phyloP scores from a whole-genome alignment of 2,329 filamentous ascomycete genomes.

The Penicillium palitans region DNA sequence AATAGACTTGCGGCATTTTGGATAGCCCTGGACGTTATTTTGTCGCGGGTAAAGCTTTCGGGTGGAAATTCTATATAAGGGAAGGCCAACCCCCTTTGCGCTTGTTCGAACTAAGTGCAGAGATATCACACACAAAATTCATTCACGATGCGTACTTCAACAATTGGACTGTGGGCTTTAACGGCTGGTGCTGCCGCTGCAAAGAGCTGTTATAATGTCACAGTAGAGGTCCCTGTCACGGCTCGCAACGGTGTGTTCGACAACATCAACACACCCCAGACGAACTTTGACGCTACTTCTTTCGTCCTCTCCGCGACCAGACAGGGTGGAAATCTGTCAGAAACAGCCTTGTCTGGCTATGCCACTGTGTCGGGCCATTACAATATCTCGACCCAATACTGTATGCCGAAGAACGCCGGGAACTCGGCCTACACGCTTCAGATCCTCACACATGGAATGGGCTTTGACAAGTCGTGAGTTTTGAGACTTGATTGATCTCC shows the following conservation, averaged over 20 bases:
- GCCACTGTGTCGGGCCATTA: conserved; percentile 17
- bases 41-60: not conserved
- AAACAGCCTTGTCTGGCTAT: conserved; percentile 19
- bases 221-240: conserved; percentile 6
- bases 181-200: conserved; percentile 1
- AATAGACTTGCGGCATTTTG: not conserved
- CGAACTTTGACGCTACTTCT: conserved; percentile 17
- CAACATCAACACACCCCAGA: conserved; percentile 16
- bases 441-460: conserved; percentile 43
- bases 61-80: conserved; percentile 1
- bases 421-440: conserved; percentile 27
- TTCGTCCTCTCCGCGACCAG: conserved; percentile 13
- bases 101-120: not conserved
- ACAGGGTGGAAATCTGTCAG: conserved; percentile 18
- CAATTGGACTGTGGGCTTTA: conserved; percentile 9
- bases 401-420: conserved; percentile 5
- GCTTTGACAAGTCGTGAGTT: conserved; percentile 34
- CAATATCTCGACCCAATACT: conserved; percentile 19
- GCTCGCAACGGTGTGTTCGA: conserved; percentile 15
- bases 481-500: not conserved
- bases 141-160: conserved; percentile 4
- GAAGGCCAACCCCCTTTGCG: not conserved
- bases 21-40: not conserved
- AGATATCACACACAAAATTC: not conserved
- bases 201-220: conserved; percentile 14